Conservation (phyloP, 805 yeast species). For the Saccharomycopsis schoenii region DNA sequence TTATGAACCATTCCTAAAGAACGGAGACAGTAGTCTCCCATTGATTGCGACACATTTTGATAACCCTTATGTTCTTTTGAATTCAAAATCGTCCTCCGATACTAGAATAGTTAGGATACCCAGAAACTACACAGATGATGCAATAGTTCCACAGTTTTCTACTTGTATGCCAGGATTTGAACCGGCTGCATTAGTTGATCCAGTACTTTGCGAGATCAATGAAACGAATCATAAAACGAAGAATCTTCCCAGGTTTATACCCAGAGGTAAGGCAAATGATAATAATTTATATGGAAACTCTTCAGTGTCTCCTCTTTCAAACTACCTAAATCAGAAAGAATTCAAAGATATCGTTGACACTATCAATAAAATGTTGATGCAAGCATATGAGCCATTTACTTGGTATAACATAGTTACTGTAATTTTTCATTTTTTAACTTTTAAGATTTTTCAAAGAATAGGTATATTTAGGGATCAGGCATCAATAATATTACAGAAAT, state of each 20-base stretch:
- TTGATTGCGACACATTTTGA: constrained; percentile 61
- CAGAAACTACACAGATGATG: constrained; percentile 30
- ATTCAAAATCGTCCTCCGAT: constrained; percentile 23
- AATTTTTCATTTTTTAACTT: constrained; percentile 29
- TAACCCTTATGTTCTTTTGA: constrained; percentile 34
- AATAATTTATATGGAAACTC: constrained; percentile 41
- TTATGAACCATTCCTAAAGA: constrained; percentile 22
- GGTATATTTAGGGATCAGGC: constrained; percentile 6
- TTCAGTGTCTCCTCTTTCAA: constrained; percentile 42
- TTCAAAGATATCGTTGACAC: constrained; percentile 31
- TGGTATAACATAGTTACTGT: constrained; percentile 33
- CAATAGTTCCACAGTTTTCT: constrained; percentile 34
- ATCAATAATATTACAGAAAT: constrained; percentile 26
- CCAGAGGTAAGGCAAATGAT: constrained; percentile 29
- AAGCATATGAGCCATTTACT: constrained; percentile 32
- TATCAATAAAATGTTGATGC: constrained; percentile 34
- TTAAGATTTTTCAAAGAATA: constrained; percentile 30
- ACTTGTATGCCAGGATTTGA: constrained; percentile 47
- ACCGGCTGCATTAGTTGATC: constrained; percentile 44
- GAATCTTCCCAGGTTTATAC: constrained; percentile 23
- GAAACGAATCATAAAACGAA: neutral
- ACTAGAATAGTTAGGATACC: constrained; percentile 64
- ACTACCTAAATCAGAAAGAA: constrained; percentile 30
- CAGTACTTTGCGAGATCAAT: constrained; percentile 9
- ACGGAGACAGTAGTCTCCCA: constrained; percentile 21